Conservation (phyloP, 371 early-diverging fungal species). For the Thermomucor indicae-seudaticae region DNA sequence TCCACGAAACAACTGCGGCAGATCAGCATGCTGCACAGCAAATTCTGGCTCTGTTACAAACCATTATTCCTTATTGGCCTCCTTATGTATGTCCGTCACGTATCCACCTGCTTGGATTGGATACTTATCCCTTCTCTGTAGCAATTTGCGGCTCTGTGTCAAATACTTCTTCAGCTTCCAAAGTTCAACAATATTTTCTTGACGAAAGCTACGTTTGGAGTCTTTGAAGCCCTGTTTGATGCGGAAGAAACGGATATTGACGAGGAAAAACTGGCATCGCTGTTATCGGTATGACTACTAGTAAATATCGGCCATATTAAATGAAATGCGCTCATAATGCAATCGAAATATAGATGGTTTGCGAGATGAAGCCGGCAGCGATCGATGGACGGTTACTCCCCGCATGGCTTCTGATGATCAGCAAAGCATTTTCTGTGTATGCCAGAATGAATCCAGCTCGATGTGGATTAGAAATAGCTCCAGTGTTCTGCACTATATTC, state of each 20-base stretch:
- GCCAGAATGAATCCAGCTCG: conserved; percentile 46
- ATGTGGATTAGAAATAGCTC: conserved; percentile 55
- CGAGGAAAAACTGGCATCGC: conserved; percentile 51
- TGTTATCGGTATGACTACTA: conserved; percentile 31
- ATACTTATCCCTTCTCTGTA: conserved; percentile 8
- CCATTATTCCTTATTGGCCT: conserved; percentile 72
- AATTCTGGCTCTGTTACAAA: conserved; percentile 73
- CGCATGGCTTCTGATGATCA: conserved; percentile 83
- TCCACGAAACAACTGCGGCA: conserved; percentile 65
- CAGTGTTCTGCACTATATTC: conserved; percentile 72
- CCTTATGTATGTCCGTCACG: conserved; percentile 38
- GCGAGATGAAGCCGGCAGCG: conserved; percentile 79
- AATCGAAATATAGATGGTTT: conserved; percentile 45
- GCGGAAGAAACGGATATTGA: conserved; percentile 52
- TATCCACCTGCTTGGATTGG: neutral
- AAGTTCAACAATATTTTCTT: conserved; percentile 80
- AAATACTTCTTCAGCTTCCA: conserved; percentile 75
- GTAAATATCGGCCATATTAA: neutral
- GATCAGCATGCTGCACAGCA: conserved; percentile 72
- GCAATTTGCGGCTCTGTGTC: conserved; percentile 63
- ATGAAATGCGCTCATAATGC: too few species aligned
- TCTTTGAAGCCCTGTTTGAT: conserved; percentile 65
- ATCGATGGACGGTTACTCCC: conserved; percentile 79
- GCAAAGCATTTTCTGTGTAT: conserved; percentile 66
- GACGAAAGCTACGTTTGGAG: conserved; percentile 81